A percentile compares a stretch with the other conserved stretches of the same genome.
These are phyloP conservation scores for Sporobolomyces roseus DNA, from an alignment of 768 basidiomycete genomes.

Conservation along the genomic window DNA sequence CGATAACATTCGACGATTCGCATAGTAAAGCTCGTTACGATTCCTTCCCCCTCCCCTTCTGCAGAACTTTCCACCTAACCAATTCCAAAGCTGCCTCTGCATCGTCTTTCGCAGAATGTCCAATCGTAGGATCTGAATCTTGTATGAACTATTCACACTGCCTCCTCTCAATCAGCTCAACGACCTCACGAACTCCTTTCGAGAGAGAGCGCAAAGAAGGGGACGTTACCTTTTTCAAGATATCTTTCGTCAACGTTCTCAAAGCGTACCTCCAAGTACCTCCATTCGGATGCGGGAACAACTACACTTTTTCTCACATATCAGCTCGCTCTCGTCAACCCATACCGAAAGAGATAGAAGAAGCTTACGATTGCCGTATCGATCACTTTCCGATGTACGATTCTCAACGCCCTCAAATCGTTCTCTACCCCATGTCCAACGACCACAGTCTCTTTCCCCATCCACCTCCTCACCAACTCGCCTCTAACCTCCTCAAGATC, in stretches of 20 bases:
- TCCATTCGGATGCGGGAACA: constrained; percentile 82
- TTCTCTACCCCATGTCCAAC: constrained; percentile 91
- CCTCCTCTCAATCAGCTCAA: background rate
- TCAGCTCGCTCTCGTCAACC: background rate
- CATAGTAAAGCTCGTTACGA: no score
- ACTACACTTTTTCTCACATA: constrained; percentile 36
- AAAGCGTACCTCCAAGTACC: constrained; percentile 71
- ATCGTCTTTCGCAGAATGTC: constrained; percentile 89
- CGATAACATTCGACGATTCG: no score
- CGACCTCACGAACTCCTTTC: background rate
- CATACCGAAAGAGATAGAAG: background rate
- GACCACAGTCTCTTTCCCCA: constrained; percentile 75
- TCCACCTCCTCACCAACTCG: constrained; percentile 63
- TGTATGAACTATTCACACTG: constrained; percentile 63
- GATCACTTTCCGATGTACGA: constrained; percentile 75
- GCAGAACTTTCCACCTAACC: constrained; percentile 69
- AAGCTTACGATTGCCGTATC: constrained; percentile 66
- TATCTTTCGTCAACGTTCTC: constrained; percentile 74
- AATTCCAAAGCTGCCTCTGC: constrained; percentile 82
- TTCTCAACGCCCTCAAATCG: constrained; percentile 81
- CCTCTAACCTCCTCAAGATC: constrained; percentile 70
- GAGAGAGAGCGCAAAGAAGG: background rate
- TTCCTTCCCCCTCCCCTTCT: constrained; percentile 12
- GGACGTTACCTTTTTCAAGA: constrained; percentile 58
- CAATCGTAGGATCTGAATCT: constrained; percentile 64